Conservation (phyloP, 345 rosid species). For the Odontarrhena argentea region DNA sequence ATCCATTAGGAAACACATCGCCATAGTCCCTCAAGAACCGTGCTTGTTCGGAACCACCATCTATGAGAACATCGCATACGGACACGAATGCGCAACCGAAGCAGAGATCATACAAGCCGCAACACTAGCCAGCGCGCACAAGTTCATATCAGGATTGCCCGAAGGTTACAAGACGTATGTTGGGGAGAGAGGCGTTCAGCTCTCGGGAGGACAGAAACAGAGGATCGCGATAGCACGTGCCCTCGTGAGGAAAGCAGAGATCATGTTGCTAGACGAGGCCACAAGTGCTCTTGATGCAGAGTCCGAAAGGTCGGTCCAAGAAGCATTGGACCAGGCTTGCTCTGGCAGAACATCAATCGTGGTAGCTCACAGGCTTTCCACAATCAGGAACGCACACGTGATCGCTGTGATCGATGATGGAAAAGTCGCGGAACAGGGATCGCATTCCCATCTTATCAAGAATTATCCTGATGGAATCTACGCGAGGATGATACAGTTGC, state of each 20-base stretch:
- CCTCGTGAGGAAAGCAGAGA: constrained; percentile 78
- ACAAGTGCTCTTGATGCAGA: constrained; percentile 95
- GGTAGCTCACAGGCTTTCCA: constrained; percentile 86
- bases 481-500: constrained; percentile 92
- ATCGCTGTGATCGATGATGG: constrained; percentile 95
- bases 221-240: constrained; percentile 86
- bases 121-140: constrained; percentile 82
- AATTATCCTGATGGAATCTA: constrained; percentile 85
- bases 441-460: constrained; percentile 80
- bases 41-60: constrained; percentile 86
- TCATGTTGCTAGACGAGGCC: constrained; percentile 93
- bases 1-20: constrained; percentile 83
- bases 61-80: constrained; percentile 90
- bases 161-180: constrained; percentile 86
- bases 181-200: constrained; percentile 89
- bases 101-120: constrained; percentile 98
- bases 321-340: constrained; percentile 90
- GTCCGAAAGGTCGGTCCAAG: constrained; percentile 93
- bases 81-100: constrained; percentile 77
- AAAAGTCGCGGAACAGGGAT: constrained; percentile 92
- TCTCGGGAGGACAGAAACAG: constrained; percentile 98
- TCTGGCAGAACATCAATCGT: constrained; percentile 86
- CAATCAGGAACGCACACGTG: constrained; percentile 83
- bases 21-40: constrained; percentile 94
- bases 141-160: constrained; percentile 77